Percentiles rank a stretch among this genome's conserved stretches.
Conservation (phyloP, 805 yeast genomes). For the Cyberlindnera euphorbiae region DNA sequence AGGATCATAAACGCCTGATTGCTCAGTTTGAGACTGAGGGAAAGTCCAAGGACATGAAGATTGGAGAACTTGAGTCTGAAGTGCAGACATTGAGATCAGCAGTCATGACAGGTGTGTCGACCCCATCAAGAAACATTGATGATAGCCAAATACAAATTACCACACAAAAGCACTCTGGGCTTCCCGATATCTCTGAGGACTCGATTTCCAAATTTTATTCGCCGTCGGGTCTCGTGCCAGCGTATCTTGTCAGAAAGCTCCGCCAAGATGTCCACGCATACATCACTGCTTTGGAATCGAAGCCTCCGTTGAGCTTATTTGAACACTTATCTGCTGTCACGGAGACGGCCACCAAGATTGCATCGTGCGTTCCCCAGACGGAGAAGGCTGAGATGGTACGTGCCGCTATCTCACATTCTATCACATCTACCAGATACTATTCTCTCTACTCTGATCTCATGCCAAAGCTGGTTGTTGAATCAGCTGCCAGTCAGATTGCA, state of each 20-base stretch:
- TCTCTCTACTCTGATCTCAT: slow-evolving; percentile 57
- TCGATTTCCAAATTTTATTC: no score
- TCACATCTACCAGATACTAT: slow-evolving; percentile 73
- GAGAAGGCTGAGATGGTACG: slow-evolving; percentile 47
- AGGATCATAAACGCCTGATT: slow-evolving; percentile 8
- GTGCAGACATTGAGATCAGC: not conserved
- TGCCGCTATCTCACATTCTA: slow-evolving; percentile 66
- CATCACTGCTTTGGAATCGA: not conserved
- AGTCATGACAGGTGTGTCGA: not conserved
- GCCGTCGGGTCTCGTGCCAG: slow-evolving; percentile 11
- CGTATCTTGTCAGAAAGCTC: slow-evolving; percentile 5
- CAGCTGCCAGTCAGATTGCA: slow-evolving; percentile 70
- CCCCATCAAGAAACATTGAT: no score
- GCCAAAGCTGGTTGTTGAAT: slow-evolving; percentile 67
- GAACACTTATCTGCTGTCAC: slow-evolving; percentile 48
- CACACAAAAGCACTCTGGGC: not conserved
- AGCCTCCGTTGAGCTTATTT: slow-evolving; percentile 26
- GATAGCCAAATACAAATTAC: no score
- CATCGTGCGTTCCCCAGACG: slow-evolving; percentile 27
- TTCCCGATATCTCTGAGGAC: no score
- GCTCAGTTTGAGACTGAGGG: slow-evolving; percentile 5
- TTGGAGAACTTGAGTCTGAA: slow-evolving; percentile 1
- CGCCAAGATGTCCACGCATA: not conserved
- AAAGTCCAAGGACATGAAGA: not conserved
- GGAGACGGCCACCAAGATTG: slow-evolving; percentile 29